Evolutionary conservation across 305 asterid species (phyloP).

Genomic region (Salvia sclarea): DNA sequence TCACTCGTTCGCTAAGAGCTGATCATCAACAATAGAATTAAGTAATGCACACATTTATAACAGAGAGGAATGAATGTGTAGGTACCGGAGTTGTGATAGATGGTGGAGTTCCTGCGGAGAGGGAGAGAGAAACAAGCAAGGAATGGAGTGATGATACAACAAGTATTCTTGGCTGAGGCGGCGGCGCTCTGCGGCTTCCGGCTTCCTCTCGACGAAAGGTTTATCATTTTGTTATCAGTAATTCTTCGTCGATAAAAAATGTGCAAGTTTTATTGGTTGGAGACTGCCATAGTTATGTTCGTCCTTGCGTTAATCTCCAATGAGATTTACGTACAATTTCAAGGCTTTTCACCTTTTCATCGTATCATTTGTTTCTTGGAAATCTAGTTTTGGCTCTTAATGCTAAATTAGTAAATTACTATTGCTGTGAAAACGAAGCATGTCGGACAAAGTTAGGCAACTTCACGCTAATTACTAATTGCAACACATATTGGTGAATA

Average conservation of each 20-base stretch:
- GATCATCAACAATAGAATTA: not conserved
- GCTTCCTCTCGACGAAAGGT: not conserved
- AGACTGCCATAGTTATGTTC: not conserved
- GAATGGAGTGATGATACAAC: not conserved
- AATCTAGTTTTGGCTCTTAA: constrained; percentile 18
- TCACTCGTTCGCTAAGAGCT: constrained; percentile 21
- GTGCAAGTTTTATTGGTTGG: not conserved
- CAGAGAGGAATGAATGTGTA: too few relatives aligned
- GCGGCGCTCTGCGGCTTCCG: not conserved
- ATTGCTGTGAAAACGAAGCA: too few relatives aligned
- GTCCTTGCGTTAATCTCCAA: not conserved
- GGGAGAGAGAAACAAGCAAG: constrained; percentile 13
- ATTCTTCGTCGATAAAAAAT: not conserved
- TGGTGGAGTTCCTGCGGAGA: constrained; percentile 8
- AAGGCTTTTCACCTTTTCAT: not conserved
- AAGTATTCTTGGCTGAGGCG: not conserved
- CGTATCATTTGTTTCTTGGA: not conserved
- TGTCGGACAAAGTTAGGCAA: too few relatives aligned
- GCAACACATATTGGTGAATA: too few relatives aligned
- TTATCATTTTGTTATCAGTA: not conserved
- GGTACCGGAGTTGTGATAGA: constrained; percentile 28
- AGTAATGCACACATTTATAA: too few relatives aligned
- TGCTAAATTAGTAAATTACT: not conserved
- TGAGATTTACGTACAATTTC: not conserved
- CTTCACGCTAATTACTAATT: too few relatives aligned